phyloP scores from a whole-genome alignment of 202 grass and related monocot species.

The Miscanthus sacchariflorus region DNA sequence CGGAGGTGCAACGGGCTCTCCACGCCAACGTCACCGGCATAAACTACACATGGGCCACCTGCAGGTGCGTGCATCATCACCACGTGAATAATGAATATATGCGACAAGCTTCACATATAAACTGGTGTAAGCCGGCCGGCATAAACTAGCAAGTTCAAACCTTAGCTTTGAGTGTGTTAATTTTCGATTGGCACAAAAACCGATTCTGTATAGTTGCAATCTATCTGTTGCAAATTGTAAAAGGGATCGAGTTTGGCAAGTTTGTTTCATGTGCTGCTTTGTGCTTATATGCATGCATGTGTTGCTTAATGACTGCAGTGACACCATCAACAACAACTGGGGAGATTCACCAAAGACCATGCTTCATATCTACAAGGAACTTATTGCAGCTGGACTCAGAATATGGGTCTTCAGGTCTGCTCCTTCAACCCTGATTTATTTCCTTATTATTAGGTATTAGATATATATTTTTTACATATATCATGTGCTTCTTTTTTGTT shows the following conservation, averaged over 20 bases:
- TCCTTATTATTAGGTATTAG: background rate
- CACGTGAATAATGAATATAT: too few species aligned
- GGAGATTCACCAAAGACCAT: slow-evolving; percentile 71
- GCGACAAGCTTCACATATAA: background rate
- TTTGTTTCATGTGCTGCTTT: background rate
- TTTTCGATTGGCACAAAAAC: background rate
- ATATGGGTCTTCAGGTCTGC: slow-evolving; percentile 92
- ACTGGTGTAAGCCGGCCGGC: background rate
- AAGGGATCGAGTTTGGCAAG: background rate
- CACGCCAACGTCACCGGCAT: slow-evolving; percentile 82
- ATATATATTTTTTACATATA: too few species aligned
- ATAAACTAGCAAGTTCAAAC: background rate
- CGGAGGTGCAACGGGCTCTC: slow-evolving; percentile 77
- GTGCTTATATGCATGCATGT: background rate
- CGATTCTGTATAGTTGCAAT: background rate
- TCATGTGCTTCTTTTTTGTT: background rate
- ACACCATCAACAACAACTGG: slow-evolving; percentile 61
- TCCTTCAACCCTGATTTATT: background rate
- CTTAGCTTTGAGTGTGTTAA: background rate
- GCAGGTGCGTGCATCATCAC: slow-evolving; percentile 56
- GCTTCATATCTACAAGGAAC: slow-evolving; percentile 82
- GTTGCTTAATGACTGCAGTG: slow-evolving; percentile 41
- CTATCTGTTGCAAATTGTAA: background rate
- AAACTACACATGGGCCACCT: slow-evolving; percentile 72
- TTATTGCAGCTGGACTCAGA: slow-evolving; percentile 70